A percentile compares a stretch with the other conserved stretches of the same genome.
Evolutionary conservation across 2,329 filamentous ascomycete species (phyloP).

Genomic region (Penicillium sp.): DNA sequence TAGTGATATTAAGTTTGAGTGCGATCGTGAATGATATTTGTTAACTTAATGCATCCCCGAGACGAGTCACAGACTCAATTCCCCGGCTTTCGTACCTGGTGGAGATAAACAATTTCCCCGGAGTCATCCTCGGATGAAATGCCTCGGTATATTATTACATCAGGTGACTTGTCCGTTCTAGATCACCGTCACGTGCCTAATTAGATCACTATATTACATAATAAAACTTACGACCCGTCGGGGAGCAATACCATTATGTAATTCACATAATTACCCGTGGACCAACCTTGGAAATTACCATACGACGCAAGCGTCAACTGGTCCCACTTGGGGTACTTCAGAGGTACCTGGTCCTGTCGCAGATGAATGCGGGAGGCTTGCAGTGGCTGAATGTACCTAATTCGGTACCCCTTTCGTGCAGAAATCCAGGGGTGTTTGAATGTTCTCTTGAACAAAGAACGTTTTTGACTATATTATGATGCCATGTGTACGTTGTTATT

Average conservation of each 20-base stretch:
- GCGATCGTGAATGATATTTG: neutral
- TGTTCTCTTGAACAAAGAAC: neutral
- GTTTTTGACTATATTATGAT: neutral
- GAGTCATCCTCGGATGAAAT: neutral
- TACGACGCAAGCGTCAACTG: neutral
- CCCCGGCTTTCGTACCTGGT: neutral
- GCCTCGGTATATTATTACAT: neutral
- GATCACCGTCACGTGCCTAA: neutral
- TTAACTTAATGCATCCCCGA: neutral
- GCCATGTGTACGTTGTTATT: neutral
- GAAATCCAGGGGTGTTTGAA: neutral
- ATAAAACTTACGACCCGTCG: neutral
- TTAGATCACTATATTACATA: neutral
- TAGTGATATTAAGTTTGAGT: neutral
- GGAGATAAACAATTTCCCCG: slow-evolving; percentile 3
- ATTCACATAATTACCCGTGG: neutral
- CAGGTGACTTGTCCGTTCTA: neutral
- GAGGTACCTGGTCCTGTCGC: neutral
- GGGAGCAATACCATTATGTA: neutral
- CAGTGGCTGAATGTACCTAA: slow-evolving; percentile 1
- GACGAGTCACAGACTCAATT: neutral
- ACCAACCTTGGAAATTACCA: no score
- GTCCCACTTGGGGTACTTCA: slow-evolving; percentile 1
- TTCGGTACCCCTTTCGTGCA: neutral
- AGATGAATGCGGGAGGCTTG: neutral